phyloP scores from a whole-genome alignment of 495 filamentous ascomycete species.

The Tuber magnatum region DNA sequence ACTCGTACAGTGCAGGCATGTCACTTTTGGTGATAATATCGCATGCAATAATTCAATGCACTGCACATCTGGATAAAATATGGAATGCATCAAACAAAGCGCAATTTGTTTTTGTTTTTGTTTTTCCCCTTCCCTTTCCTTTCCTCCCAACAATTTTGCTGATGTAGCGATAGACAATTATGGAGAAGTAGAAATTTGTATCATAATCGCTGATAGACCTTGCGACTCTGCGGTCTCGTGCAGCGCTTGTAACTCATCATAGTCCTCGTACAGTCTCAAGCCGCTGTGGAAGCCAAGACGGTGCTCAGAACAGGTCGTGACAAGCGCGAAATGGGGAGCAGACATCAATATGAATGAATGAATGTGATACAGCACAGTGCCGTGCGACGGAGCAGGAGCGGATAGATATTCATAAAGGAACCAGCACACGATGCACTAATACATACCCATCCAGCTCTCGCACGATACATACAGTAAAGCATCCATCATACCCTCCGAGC shows the following conservation, averaged over 20 bases:
- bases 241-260: background rate
- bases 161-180: background rate
- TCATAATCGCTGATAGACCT: background rate
- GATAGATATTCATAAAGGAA: too few species aligned
- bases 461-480: too few species aligned
- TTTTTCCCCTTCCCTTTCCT: background rate
- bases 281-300: background rate
- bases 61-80: background rate
- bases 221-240: background rate
- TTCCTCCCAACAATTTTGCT: background rate
- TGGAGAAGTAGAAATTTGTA: background rate
- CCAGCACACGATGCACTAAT: too few species aligned
- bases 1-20: too few species aligned
- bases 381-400: too few species aligned
- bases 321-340: background rate
- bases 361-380: too few species aligned
- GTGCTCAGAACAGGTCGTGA: background rate
- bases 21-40: background rate
- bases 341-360: background rate
- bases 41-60: background rate
- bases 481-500: too few species aligned
- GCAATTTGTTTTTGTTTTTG: background rate
- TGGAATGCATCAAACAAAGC: background rate
- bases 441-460: too few species aligned
- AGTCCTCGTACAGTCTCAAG: background rate